Evolutionary conservation across 768 basidiomycete species (phyloP).

Genomic region (Leucogyrophana mollusca): DNA sequence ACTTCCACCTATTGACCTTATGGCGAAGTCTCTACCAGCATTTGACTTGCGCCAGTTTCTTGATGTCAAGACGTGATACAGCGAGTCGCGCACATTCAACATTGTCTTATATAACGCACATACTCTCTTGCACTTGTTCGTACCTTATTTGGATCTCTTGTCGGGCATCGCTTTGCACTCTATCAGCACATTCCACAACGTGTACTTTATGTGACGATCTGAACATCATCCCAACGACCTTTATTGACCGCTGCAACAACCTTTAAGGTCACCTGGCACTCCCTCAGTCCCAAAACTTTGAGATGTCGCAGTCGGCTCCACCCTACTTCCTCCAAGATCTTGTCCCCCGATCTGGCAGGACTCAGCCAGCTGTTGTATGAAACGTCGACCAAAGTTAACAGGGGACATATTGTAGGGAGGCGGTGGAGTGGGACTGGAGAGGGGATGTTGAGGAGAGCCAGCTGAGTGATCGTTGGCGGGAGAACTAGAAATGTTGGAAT

Average conservation of each 20-base stretch:
- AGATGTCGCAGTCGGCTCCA: constrained; percentile 60
- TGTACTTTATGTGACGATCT: constrained; percentile 31
- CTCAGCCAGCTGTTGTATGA: constrained; percentile 60
- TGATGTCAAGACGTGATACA: constrained; percentile 41
- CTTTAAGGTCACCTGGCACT: constrained; percentile 44
- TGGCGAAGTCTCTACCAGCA: constrained; percentile 39
- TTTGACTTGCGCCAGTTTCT: constrained; percentile 59
- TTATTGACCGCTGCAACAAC: constrained; percentile 49
- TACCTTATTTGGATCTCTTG: background rate
- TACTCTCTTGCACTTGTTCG: too few relatives aligned
- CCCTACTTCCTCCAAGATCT: constrained; percentile 47
- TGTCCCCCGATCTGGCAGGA: constrained; percentile 25
- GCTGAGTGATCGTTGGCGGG: constrained; percentile 63
- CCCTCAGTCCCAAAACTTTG: constrained; percentile 54
- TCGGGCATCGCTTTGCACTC: too few relatives aligned
- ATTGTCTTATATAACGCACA: background rate
- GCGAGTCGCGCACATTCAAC: too few relatives aligned
- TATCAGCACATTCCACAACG: too few relatives aligned
- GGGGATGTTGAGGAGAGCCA: constrained; percentile 56
- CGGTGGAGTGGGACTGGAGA: constrained; percentile 51
- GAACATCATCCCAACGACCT: constrained; percentile 66
- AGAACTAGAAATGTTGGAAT: constrained; percentile 46
- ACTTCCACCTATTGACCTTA: background rate
- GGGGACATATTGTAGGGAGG: constrained; percentile 57
- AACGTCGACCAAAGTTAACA: constrained; percentile 62